These are phyloP conservation scores for Penicillium sp. DNA, from an alignment of 2,329 filamentous ascomycete species.

Conservation along the genomic window DNA sequence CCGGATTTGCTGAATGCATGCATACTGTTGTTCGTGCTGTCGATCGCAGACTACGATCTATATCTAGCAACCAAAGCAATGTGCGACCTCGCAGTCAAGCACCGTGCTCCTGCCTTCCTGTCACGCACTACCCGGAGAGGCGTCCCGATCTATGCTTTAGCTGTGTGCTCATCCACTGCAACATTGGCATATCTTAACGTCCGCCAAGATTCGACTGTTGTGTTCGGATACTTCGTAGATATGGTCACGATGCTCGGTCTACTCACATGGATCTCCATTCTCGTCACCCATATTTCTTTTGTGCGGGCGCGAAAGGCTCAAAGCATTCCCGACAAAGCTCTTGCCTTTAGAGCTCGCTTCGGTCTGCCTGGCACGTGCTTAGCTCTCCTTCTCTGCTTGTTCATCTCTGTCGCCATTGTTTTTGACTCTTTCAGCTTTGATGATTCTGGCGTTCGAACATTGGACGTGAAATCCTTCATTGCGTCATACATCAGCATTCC, in stretches of 20 bases:
- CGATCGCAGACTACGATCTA: conserved; percentile 70
- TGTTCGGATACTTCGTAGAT: conserved; percentile 65
- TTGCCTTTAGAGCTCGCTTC: conserved; percentile 67
- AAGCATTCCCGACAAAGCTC: conserved; percentile 51
- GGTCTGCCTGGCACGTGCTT: conserved; percentile 65
- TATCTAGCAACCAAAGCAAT: conserved; percentile 71
- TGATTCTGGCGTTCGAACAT: conserved; percentile 45
- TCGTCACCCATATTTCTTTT: conserved; percentile 65
- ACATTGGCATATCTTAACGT: conserved; percentile 67
- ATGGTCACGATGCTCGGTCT: conserved; percentile 64
- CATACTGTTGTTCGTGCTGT: conserved; percentile 71
- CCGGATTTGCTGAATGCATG: conserved; percentile 69
- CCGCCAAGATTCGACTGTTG: conserved; percentile 50
- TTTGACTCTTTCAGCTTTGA: conserved; percentile 62
- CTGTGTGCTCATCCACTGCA: conserved; percentile 57
- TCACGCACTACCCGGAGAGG: conserved; percentile 66
- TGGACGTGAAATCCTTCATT: conserved; percentile 70
- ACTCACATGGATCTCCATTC: conserved; percentile 64
- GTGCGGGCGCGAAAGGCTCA: conserved; percentile 61
- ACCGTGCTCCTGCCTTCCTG: conserved; percentile 68
- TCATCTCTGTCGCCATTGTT: conserved; percentile 78
- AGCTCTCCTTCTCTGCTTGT: conserved; percentile 64
- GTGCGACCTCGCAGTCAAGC: conserved; percentile 69
- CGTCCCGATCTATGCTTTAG: conserved; percentile 66
- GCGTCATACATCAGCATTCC: conserved; percentile 74